A percentile compares a stretch with the other conserved stretches of the same genome.
Conservation (phyloP, 176 grass and related monocot genomes). For the Saccharum officinarum region DNA sequence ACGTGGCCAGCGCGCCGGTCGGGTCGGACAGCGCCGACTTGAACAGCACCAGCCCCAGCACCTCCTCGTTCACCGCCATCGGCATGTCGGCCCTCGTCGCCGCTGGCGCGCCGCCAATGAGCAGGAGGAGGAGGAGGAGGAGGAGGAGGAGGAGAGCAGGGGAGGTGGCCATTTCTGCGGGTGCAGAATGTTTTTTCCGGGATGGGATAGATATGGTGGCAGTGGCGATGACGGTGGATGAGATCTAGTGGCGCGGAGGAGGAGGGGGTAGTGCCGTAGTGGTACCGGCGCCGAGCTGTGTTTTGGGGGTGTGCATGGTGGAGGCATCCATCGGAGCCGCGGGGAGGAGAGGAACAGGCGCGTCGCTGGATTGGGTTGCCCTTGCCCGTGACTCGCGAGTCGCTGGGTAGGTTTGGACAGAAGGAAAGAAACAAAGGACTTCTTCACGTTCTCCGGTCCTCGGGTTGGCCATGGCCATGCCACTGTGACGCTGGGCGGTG, state of each 20-base stretch:
- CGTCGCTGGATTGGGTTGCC: conserved; percentile 24
- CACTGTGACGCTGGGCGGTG: conserved; percentile 15
- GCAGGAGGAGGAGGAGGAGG: not conserved
- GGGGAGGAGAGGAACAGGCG: not conserved
- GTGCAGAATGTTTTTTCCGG: conserved; percentile 2
- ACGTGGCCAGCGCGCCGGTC: conserved; percentile 53
- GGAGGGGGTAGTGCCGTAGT: not conserved
- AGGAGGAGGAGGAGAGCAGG: not conserved
- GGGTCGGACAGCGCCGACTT: conserved; percentile 62
- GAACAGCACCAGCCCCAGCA: conserved; percentile 83
- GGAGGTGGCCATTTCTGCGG: conserved; percentile 25
- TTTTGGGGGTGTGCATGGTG: conserved; percentile 33
- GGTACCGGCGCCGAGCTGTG: conserved; percentile 29
- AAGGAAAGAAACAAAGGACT: conserved; percentile 60
- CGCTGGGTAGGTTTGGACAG: conserved; percentile 50
- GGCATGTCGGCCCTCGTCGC: conserved; percentile 21
- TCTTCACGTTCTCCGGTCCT: conserved; percentile 68
- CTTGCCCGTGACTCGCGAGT: conserved; percentile 37
- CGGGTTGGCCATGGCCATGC: not conserved
- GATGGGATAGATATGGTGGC: conserved; percentile 1
- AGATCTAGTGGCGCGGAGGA: conserved; percentile 5
- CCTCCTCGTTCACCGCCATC: conserved; percentile 86
- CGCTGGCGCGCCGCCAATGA: not conserved
- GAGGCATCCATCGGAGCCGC: not conserved
- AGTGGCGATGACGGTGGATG: not conserved